These are phyloP conservation scores for Senecio squalidus DNA, from an alignment of 140 eudicot species.

Conservation along the genomic window DNA sequence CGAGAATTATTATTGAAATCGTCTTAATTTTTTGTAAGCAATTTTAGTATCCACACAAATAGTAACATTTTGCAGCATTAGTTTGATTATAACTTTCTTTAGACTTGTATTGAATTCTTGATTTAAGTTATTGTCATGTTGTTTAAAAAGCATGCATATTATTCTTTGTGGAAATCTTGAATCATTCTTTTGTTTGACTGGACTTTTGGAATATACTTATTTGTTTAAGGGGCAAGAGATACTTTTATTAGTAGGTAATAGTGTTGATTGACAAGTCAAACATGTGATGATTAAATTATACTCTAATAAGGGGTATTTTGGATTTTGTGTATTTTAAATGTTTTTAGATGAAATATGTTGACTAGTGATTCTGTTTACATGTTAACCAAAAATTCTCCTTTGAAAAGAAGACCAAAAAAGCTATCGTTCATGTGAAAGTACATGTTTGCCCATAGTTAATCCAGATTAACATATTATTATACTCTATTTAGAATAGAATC, in stretches of 20 bases:
- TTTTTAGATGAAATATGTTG: conserved; percentile 12
- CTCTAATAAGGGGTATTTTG: not conserved
- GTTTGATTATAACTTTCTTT: conserved; percentile 4
- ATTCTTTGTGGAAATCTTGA: conserved; percentile 18
- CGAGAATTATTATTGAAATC: conserved; percentile 50
- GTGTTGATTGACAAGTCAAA: conserved; percentile 39
- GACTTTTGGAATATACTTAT: conserved; percentile 28
- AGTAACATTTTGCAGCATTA: conserved; percentile 45
- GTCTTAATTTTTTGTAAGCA: conserved; percentile 14
- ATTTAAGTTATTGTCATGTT: conserved; percentile 10
- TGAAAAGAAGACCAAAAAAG: not conserved
- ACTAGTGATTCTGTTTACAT: conserved; percentile 26
- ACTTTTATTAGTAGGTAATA: conserved; percentile 18
- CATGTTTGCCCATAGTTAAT: not conserved
- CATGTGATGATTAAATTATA: conserved; percentile 34
- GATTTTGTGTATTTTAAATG: not conserved
- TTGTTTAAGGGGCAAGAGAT: conserved; percentile 26
- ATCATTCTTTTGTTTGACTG: conserved; percentile 28
- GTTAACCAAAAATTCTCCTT: conserved; percentile 4
- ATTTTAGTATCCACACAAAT: conserved; percentile 24
- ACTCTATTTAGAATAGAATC: no score
- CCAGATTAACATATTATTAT: no score
- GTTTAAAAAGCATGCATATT: no score
- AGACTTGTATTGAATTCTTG: conserved; percentile 18
- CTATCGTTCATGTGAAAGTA: not conserved